Evolutionary conservation across 371 early-diverging fungal genomes (phyloP).

Genomic region (Lichtheimia ornata): DNA sequence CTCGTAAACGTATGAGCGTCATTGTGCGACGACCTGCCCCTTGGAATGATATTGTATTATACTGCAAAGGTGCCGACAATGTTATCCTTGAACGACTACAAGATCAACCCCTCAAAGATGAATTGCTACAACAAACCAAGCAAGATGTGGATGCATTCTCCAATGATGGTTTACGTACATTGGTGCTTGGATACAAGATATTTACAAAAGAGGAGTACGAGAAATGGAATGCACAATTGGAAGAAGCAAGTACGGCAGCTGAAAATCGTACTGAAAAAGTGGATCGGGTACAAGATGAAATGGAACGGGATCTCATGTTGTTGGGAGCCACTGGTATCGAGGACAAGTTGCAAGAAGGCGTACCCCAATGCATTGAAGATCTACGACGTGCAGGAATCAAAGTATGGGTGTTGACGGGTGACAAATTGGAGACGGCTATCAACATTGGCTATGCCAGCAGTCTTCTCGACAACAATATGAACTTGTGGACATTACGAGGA

Average conservation of each 20-base stretch:
- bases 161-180: constrained; percentile 85
- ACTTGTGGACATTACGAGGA: constrained; percentile 72
- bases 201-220: constrained; percentile 71
- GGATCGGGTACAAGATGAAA: constrained; percentile 70
- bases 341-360: constrained; percentile 97
- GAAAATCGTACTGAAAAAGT: constrained; percentile 76
- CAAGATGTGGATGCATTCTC: constrained; percentile 75
- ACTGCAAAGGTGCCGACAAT: constrained; percentile 97
- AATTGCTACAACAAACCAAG: constrained; percentile 54
- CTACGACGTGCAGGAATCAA: constrained; percentile 92
- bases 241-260: constrained; percentile 70
- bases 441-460: constrained; percentile 93
- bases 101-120: constrained; percentile 33
- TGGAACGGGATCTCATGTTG: constrained; percentile 80
- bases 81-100: constrained; percentile 80
- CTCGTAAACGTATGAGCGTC: constrained; percentile 95
- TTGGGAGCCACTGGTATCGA: constrained; percentile 98
- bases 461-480: constrained; percentile 74
- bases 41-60: constrained; percentile 79
- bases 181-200: constrained; percentile 80
- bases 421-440: constrained; percentile 99
- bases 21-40: constrained; percentile 79
- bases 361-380: constrained; percentile 87
- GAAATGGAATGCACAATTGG: constrained; percentile 67
- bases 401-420: constrained; percentile 99